phyloP scores from a whole-genome alignment of 345 rosid genomes.

The Bruguiera gymnorhiza region DNA sequence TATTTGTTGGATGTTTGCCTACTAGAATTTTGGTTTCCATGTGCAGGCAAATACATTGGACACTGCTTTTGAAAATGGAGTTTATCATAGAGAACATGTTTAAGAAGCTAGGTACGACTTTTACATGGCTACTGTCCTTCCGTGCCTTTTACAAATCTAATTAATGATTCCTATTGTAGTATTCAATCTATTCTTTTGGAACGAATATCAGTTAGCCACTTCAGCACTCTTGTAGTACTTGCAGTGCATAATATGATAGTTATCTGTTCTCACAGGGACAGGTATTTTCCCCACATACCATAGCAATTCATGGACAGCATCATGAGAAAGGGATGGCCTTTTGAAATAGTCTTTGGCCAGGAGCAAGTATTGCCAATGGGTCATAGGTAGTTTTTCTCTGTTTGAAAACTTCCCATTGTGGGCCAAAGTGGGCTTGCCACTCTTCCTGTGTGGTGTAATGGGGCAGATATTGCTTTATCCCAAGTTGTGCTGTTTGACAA shows the following conservation, averaged over 20 bases:
- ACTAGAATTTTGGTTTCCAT: too few relatives aligned
- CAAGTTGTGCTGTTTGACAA: constrained; percentile 53
- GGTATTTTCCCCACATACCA: constrained; percentile 24
- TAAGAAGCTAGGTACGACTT: too few relatives aligned
- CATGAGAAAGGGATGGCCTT: constrained; percentile 51
- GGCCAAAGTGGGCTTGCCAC: constrained; percentile 83
- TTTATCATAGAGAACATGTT: too few relatives aligned
- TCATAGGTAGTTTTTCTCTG: constrained; percentile 74
- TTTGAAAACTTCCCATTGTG: constrained; percentile 62
- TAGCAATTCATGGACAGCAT: constrained; percentile 21
- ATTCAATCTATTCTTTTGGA: constrained; percentile 2
- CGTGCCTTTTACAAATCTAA: too few relatives aligned
- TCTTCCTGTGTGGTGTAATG: constrained; percentile 71
- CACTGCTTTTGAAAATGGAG: too few relatives aligned
- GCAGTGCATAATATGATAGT: constrained; percentile 21
- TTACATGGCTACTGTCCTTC: too few relatives aligned
- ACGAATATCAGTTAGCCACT: constrained; percentile 18
- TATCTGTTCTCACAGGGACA: constrained; percentile 26
- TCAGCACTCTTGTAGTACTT: constrained; percentile 22
- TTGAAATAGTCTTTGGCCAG: constrained; percentile 83
- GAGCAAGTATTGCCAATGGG: constrained; percentile 85
- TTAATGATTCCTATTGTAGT: too few relatives aligned
- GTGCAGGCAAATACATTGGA: too few relatives aligned
- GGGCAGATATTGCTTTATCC: constrained; percentile 85
- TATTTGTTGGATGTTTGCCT: too few relatives aligned